A percentile compares a stretch with the other conserved stretches of the same genome.
Conservation (phyloP, 208 protist species). For the Crithidia fasciculata region DNA sequence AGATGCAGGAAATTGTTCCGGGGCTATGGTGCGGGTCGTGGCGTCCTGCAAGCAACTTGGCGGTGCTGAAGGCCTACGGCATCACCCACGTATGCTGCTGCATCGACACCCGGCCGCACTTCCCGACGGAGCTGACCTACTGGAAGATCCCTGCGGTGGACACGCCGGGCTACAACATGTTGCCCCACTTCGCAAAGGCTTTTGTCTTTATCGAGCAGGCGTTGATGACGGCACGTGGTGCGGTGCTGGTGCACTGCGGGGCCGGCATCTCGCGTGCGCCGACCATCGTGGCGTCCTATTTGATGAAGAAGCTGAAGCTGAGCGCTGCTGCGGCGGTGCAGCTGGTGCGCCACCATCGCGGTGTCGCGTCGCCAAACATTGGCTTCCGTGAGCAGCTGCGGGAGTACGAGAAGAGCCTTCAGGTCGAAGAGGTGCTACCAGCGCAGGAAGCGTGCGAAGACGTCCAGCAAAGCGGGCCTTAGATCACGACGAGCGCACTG, state of each 20-base stretch:
- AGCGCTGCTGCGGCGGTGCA: constrained; percentile 48
- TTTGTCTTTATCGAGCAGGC: constrained; percentile 83
- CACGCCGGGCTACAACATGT: constrained; percentile 51
- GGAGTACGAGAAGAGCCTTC: constrained; percentile 37
- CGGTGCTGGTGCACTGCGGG: constrained; percentile 84
- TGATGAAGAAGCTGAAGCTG: constrained; percentile 77
- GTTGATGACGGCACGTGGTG: constrained; percentile 44
- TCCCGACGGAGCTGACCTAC: constrained; percentile 71
- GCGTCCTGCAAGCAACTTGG: constrained; percentile 54
- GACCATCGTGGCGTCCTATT: constrained; percentile 72
- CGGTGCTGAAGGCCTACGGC: constrained; percentile 40
- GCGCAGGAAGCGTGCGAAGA: neutral
- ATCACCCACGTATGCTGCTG: constrained; percentile 84
- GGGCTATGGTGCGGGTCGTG: constrained; percentile 85
- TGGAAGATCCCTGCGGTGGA: constrained; percentile 56
- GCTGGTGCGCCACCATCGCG: constrained; percentile 54
- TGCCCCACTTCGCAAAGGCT: constrained; percentile 51
- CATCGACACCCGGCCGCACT: constrained; percentile 56
- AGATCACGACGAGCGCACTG: neutral
- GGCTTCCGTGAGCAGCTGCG: constrained; percentile 72
- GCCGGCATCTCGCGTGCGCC: constrained; percentile 85
- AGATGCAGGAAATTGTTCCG: constrained; percentile 83
- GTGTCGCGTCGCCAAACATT: constrained; percentile 65
- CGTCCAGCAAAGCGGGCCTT: neutral
- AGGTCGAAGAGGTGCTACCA: constrained; percentile 19